phyloP scores from a whole-genome alignment of 2,329 filamentous ascomycete species.

The Mycosphaerella arachidis region DNA sequence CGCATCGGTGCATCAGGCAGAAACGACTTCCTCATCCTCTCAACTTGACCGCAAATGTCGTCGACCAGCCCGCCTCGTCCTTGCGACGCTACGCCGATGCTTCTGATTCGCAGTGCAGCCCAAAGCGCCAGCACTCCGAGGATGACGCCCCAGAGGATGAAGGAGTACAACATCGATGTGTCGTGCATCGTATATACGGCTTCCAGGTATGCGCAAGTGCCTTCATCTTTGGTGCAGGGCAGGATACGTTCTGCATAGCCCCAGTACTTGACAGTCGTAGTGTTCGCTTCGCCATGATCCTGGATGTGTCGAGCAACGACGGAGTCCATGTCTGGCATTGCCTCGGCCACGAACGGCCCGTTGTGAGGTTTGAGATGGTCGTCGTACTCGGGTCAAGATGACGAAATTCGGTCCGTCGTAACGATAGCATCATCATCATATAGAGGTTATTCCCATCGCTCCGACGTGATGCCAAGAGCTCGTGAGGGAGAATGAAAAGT shows the following conservation, averaged over 20 bases:
- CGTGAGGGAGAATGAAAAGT: background rate
- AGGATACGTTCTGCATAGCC: constrained; percentile 52
- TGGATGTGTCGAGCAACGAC: constrained; percentile 23
- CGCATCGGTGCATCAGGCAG: constrained; percentile 55
- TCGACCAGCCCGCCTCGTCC: constrained; percentile 19
- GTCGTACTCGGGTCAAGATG: background rate
- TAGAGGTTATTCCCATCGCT: background rate
- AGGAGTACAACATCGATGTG: constrained; percentile 52
- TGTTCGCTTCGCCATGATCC: constrained; percentile 28
- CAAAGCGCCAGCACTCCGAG: constrained; percentile 46
- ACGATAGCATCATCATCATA: background rate
- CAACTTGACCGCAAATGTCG: constrained; percentile 10
- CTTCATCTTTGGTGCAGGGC: constrained; percentile 55
- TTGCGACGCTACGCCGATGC: constrained; percentile 15
- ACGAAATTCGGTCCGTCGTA: background rate
- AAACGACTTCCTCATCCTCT: constrained; percentile 34
- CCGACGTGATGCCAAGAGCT: background rate
- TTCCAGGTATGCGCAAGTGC: constrained; percentile 56
- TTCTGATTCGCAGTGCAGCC: constrained; percentile 33
- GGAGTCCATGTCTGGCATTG: background rate
- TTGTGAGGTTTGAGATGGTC: background rate
- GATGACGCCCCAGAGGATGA: constrained; percentile 55
- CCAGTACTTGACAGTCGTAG: constrained; percentile 44
- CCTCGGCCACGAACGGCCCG: background rate
- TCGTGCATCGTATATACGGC: constrained; percentile 53